Base-by-base conservation (phyloP, 768 basidiomycete species). In the Holtermannia corniformis region DNA sequence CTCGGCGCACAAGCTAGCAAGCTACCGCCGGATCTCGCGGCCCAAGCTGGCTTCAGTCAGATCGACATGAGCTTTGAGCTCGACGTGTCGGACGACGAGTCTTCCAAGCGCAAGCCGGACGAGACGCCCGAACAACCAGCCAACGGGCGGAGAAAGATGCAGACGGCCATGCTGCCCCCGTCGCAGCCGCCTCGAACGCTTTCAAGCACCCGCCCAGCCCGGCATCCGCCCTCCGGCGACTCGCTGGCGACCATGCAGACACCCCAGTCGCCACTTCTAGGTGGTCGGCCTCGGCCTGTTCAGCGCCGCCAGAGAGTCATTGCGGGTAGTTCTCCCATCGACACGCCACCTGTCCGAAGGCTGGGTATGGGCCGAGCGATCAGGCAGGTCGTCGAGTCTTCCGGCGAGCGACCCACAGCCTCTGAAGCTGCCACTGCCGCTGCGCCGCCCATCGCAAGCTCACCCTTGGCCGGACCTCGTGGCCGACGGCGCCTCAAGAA, bases 141-240 rank as follows among this genome's bases (percentile, higher is more conserved):
- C n/a, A n/a, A n/a, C n/a, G n/a, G n/a, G n/a, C n/a, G n/a, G n/a
- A n/a, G n/a, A n/a, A n/a, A n/a, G n/a, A n/a, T n/a, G n/a, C n/a
- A n/a, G n/a, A n/a, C n/a, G n/a, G n/a, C n/a, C n/a, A 68, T 65
- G 63, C 62, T 57, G 27, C 63, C 66, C 47, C 66, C 66, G 4
- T 59, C 62, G 25, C 4, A 65, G 2, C 65, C 65, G 13, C 32
- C 24, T 4, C 49, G 49, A 19, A 49, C 21, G 3, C 23, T 24
- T 21, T 25, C 46, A 24, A 43, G 26, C 24, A 46, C 32, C 32
- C 49, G 40, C 11, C 52, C 56, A n/a, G 47, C 52, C n/a, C 41
- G 41, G 7, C 14, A 43, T 46, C 14, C 26, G 23, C 13, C 24
- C 44, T 22, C 3, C 22, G n/a, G 32, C 37, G 3, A 23, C 21